Base-by-base conservation (phyloP, 2,329 filamentous ascomycete genomes). In the Meredithiella fracta region DNA sequence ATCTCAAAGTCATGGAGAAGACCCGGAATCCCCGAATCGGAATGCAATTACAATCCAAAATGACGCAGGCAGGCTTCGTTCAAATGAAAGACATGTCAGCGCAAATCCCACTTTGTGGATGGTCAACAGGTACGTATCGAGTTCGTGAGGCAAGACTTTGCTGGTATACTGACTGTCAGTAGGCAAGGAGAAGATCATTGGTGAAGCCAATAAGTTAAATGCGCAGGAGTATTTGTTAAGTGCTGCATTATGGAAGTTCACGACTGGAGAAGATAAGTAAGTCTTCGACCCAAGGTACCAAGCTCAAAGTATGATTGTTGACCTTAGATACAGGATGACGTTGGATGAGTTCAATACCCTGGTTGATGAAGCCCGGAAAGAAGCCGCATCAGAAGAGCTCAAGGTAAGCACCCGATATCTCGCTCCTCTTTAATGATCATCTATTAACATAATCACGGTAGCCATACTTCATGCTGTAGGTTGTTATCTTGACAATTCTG, bases 21-120 rank as follows among this genome's bases (percentile, higher is more conserved):
- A 69, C 73, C 54, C 88, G 88, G 62, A 79, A 88, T 62, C 77
- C 82, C 20, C 73, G 83, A 55, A 77, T 78, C 31, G 78, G 82
- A 9, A 69, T 82, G 55, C 77, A 75, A 47, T 67, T 89, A 59
- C 72, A 73, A n/a, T 68, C 64, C 17, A 73, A 79, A 68, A 75
- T 85, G 69, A 70, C 69, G 47, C 71, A 70, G 49, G 78, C 80
- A 6, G 85, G 85, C 0, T 82, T 89, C 63, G 76, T 76, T 4
- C 79, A 86, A 38, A 74, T 88, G 42, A 82, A 86, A 63, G 73
- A 74, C 7, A 73, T 71, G 52, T 75, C 86, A 69, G 74, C 88
- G 58, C 79, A 74, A 53, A 66, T 88, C 53, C 84, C 82, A 15
- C 77, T 86, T 66, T 85, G 80, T 64, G 78, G 71, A 29, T 89